These are phyloP conservation scores for Acanthamoeba triangularis DNA, from an alignment of 208 protist species.

Conservation along the genomic window DNA sequence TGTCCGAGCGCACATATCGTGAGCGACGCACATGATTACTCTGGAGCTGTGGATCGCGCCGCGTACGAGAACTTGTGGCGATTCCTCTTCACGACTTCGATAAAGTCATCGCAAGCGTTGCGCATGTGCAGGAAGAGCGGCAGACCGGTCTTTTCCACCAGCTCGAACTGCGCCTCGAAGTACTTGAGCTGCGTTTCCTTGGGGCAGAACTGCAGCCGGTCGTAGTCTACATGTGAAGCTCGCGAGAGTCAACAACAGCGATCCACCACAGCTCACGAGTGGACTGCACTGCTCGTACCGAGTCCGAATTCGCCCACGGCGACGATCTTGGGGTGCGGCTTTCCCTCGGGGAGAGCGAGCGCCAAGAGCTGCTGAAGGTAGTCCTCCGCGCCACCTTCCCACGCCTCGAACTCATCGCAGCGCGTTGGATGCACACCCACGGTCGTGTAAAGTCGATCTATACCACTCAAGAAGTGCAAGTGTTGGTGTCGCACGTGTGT, in stretches of 20 bases:
- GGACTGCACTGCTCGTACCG: slow-evolving; percentile 15
- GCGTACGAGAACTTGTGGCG: slow-evolving; percentile 36
- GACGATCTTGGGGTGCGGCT: slow-evolving; percentile 72
- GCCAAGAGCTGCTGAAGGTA: slow-evolving; percentile 69
- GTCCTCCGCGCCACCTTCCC: slow-evolving; percentile 44
- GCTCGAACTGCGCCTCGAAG: slow-evolving; percentile 90
- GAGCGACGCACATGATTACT: too few species aligned
- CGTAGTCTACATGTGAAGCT: slow-evolving; percentile 95
- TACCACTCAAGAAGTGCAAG: slow-evolving; percentile 66
- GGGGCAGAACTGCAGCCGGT: slow-evolving; percentile 95
- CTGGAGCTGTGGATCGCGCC: too few species aligned
- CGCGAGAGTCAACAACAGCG: background rate
- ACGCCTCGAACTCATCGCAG: slow-evolving; percentile 90
- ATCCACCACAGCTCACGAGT: too few species aligned
- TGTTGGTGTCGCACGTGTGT: background rate
- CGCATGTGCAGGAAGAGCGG: slow-evolving; percentile 97
- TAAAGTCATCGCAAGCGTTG: slow-evolving; percentile 94
- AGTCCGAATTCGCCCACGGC: slow-evolving; percentile 84
- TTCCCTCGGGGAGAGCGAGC: slow-evolving; percentile 36
- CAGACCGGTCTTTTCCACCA: slow-evolving; percentile 92
- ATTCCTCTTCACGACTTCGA: slow-evolving; percentile 80
- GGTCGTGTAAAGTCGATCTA: slow-evolving; percentile 86
- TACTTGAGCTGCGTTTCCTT: slow-evolving; percentile 94
- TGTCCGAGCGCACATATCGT: background rate
- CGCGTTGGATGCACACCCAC: slow-evolving; percentile 95